A percentile compares a stretch with the other conserved stretches of the same genome.
Conservation (phyloP, 441 rosid species). For the Adansonia rubrostipa region DNA sequence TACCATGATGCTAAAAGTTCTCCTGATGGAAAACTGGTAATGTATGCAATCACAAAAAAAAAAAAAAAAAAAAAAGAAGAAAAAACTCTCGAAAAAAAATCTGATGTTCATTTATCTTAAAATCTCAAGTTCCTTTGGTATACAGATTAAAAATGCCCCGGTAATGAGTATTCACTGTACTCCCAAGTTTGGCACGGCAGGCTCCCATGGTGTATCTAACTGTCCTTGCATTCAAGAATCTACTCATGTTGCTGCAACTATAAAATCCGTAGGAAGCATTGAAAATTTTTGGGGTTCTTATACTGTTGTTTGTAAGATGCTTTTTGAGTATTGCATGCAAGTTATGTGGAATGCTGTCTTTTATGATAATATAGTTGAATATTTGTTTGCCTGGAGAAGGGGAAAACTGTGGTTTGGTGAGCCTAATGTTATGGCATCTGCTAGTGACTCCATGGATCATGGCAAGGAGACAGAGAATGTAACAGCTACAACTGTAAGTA, state of each 20-base stretch:
- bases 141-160: conserved; percentile 55
- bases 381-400: conserved; percentile 69
- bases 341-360: conserved; percentile 91
- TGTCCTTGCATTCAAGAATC: conserved; percentile 32
- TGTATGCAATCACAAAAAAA: conserved; percentile 21
- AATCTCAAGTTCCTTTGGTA: conserved; percentile 28
- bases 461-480: conserved; percentile 35
- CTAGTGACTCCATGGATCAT: conserved; percentile 28
- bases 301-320: conserved; percentile 62
- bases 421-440: conserved; percentile 38
- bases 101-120: conserved; percentile 15
- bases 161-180: conserved; percentile 32
- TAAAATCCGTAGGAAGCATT: conserved; percentile 79
- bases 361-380: conserved; percentile 67
- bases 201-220: conserved; percentile 36
- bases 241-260: conserved; percentile 30
- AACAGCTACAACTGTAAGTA: conserved; percentile 45
- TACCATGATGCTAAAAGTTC: conserved; percentile 40
- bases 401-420: conserved; percentile 66
- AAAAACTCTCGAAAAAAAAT: background rate
- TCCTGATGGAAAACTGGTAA: conserved; percentile 45
- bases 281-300: conserved; percentile 67
- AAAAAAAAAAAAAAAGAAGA: too few relatives aligned
- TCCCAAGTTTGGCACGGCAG: conserved; percentile 40
- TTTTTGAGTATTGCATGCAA: conserved; percentile 74